phyloP scores from a whole-genome alignment of 768 basidiomycete species.

The Rhodotorula graminis region DNA sequence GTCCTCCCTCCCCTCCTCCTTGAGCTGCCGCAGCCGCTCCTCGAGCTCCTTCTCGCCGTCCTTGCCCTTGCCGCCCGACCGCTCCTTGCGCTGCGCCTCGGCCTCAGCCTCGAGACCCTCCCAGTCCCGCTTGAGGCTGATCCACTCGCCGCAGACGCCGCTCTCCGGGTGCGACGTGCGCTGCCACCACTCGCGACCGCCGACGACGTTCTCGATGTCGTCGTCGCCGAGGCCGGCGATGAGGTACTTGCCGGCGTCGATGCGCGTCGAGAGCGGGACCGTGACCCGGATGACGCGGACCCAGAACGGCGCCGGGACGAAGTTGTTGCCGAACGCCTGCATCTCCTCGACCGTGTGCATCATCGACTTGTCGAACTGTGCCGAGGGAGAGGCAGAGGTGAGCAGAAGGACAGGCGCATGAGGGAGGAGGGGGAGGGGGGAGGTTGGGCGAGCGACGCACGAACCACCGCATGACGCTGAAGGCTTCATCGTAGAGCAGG shows the following conservation, averaged over 20 bases:
- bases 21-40: background rate
- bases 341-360: conserved; percentile 67
- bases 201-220: conserved; percentile 60
- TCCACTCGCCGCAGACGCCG: conserved; percentile 51
- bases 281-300: conserved; percentile 48
- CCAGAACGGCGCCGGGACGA: conserved; percentile 48
- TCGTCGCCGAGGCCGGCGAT: conserved; percentile 34
- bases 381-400: background rate
- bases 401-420: conserved; percentile 35
- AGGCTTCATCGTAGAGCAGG: conserved; percentile 67
- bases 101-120: conserved; percentile 39
- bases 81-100: conserved; percentile 16
- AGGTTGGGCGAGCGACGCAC: conserved; percentile 44
- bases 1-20: conserved; percentile 11
- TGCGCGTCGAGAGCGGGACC: conserved; percentile 44
- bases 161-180: conserved; percentile 63
- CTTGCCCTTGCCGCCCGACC: background rate
- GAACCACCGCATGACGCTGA: conserved; percentile 68
- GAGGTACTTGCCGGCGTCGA: conserved; percentile 32
- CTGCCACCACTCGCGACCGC: conserved; percentile 97
- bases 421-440: conserved; percentile 36
- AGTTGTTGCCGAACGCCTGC: conserved; percentile 50
- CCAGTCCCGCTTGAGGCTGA: conserved; percentile 47
- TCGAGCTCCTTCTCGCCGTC: background rate
- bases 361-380: conserved; percentile 23